Evolutionary conservation across 352 stramenopile species (phyloP), one percentile per base, ranked within the genome.

Genomic region (Globisporangium iwayamae): DNA sequence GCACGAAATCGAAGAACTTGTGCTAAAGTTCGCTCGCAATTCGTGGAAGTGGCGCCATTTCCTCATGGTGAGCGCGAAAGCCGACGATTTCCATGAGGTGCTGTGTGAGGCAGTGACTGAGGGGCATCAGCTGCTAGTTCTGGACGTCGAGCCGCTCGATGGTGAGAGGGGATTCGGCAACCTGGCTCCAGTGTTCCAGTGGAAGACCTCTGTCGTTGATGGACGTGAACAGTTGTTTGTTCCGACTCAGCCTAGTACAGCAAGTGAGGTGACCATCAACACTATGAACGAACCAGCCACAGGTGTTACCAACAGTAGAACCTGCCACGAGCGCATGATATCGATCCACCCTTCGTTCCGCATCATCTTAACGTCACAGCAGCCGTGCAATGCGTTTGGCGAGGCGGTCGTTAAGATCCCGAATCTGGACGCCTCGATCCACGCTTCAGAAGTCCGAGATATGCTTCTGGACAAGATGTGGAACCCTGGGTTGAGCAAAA

Each of bases 61-160:
- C 3, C 62, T 72, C 45, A 83, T 85, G 73, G 65, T 85, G 1
- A 74, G 68, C 38, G 62, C 69, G 9, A 70, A 65, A 50, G 72
- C 71, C 0, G 7, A 28, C 4, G 76, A 84, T 30, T 73, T 91
- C 18, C 55, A 77, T 9, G 28, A 68, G 0, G 70, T 73, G 0
- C 56, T 91, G 13, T 22, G 34, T 5, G n/a, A 54, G 2, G 78
- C 82, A 16, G 69, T 86, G n/a, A 53, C 48, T 16, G 64, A 80
- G 9, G 82, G 80, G 1, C 68, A 87, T 11, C 80, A 89, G 55
- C 45, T 91, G 7, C 22, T 91, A 18, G 78, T 91, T 6, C 60
- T 91, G 0, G 82, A 89, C 14, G 72, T 89, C 0, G 70, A 84
- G 8, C 80, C 80, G 3, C 48, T 75, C 0, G 74, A 91, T 46